Evolutionary conservation across 257 asterid species (phyloP).

Genomic region (Marsdenia floribunda): DNA sequence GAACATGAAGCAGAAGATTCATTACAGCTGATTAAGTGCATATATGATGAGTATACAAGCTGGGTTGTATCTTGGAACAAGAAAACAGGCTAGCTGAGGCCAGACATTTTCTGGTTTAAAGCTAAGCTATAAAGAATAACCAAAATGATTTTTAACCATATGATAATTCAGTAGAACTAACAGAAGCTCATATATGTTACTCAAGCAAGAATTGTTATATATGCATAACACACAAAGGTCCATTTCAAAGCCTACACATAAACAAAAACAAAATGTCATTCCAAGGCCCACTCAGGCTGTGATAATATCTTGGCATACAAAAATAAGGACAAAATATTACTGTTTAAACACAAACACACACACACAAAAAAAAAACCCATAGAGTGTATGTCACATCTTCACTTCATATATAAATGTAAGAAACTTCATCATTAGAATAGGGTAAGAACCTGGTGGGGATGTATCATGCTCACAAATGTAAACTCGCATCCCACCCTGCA

Average conservation of each 20-base stretch:
- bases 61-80: background rate
- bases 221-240: background rate
- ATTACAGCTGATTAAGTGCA: background rate
- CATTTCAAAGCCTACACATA: background rate
- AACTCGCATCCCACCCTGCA: constrained; percentile 78
- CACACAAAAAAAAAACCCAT: background rate
- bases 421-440: background rate
- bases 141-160: background rate
- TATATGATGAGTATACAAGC: background rate
- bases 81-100: background rate
- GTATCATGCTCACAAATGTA: constrained; percentile 79
- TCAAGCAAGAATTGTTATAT: background rate
- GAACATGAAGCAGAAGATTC: too few relatives aligned
- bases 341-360: background rate
- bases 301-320: background rate
- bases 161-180: background rate
- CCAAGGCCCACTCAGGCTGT: background rate
- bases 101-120: background rate
- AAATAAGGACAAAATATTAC: background rate
- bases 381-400: too few relatives aligned
- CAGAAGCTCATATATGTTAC: background rate
- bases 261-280: background rate
- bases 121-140: background rate
- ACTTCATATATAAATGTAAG: background rate
- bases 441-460: constrained; percentile 68